phyloP scores from a whole-genome alignment of 2,329 filamentous ascomycete species.

The Aaosphaeria arxii region DNA sequence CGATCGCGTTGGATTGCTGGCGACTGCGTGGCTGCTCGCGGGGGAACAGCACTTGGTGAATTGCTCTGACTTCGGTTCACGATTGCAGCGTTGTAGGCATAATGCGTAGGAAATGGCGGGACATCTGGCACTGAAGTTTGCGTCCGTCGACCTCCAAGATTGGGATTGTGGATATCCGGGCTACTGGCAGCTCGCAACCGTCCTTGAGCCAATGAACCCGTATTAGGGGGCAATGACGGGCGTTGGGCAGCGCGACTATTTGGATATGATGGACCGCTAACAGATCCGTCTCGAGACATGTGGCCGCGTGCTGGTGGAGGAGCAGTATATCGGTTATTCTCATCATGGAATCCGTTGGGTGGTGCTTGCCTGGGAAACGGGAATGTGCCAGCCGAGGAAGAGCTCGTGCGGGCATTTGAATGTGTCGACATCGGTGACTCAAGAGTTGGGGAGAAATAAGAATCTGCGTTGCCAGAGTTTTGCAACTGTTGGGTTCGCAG shows the following conservation, averaged over 20 bases:
- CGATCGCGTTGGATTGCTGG: slow-evolving; percentile 66
- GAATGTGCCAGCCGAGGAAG: slow-evolving; percentile 70
- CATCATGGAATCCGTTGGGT: slow-evolving; percentile 69
- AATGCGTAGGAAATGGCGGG: slow-evolving; percentile 54
- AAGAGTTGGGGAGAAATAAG: slow-evolving; percentile 86
- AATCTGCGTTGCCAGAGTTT: slow-evolving; percentile 69
- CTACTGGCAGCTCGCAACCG: slow-evolving; percentile 90
- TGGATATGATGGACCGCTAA: slow-evolving; percentile 60
- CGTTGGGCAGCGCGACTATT: slow-evolving; percentile 65
- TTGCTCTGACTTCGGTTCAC: slow-evolving; percentile 78
- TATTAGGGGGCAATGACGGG: slow-evolving; percentile 73
- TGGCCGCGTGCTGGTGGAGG: slow-evolving; percentile 75
- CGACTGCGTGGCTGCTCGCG: slow-evolving; percentile 68
- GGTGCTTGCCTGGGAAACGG: slow-evolving; percentile 75
- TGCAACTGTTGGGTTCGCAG: slow-evolving; percentile 66
- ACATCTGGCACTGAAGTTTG: slow-evolving; percentile 51
- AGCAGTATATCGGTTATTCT: slow-evolving; percentile 81
- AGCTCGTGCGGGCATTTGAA: slow-evolving; percentile 63
- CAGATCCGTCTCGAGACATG: slow-evolving; percentile 73
- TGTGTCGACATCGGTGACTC: slow-evolving; percentile 69
- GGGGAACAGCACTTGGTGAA: slow-evolving; percentile 70
- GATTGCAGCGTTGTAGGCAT: slow-evolving; percentile 56
- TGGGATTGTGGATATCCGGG: slow-evolving; percentile 80
- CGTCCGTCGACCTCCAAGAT: slow-evolving; percentile 56
- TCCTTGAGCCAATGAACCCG: slow-evolving; percentile 58